Base-by-base conservation (phyloP, 1,139 yeast species). In the Tardiomyces blankii region DNA sequence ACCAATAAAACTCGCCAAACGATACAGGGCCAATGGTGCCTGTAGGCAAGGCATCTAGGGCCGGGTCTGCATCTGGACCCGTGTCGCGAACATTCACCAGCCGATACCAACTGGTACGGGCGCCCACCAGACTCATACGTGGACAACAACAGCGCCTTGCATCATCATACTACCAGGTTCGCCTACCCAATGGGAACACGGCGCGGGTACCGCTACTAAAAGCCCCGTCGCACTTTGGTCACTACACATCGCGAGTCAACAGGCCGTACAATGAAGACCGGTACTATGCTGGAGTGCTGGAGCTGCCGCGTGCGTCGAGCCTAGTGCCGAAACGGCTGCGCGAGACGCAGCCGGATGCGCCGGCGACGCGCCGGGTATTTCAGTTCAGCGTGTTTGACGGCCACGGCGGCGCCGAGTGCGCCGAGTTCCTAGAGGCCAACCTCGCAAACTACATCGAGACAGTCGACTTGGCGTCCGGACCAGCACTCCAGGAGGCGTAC, bases 361-460 rank as follows among this genome's bases (percentile, higher is more conserved):
- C 46, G 43, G 43, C 48, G 18, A 57, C 62, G 27, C 54, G 66
- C 3, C 58, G 58, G 38, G 74, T 78, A 30, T 82, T 87, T 64
- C 78, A 78, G 56, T 80, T 84, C 61, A 77, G 78, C 43, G 74
- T 91, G 2, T 88, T 82, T 63, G 98, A 91, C 63, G 98, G 97
- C 2, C 98, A 91, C 63, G 97, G 97, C 3, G 95, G 96, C 16
- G 73, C 70, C 33, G 78, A 81, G 50, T 86, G 95, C 57, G 73
- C 88, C 40, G 72, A 67, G 25, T 83, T 72, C 55, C 67, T 89
- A 28, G 68, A 72, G 30, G 65, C 69, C 9, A 69, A 77, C 47
- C 69, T 87, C 41, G 75, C 81, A 32, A 57, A 64, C 43, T 73
- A 70, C 46, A 75, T 88, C 28, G 95, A 83, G 56, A 57, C 56